Percentiles rank a stretch among this genome's conserved stretches.
Conservation (phyloP, 108 stramenopile species). For the Mediolabrus comicus region DNA sequence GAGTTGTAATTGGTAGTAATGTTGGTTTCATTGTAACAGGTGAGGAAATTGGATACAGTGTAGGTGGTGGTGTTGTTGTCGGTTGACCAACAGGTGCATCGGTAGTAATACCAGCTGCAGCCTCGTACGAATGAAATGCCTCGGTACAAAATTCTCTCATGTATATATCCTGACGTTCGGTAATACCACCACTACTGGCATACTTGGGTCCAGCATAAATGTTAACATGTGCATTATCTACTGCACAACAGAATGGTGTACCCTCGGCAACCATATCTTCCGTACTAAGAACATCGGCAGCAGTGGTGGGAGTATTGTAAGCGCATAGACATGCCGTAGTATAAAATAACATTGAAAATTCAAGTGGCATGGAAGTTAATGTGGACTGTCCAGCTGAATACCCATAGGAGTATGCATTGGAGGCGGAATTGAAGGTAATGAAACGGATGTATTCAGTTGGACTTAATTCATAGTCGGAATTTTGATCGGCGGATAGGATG, state of each 20-base stretch:
- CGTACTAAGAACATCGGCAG: too few species aligned
- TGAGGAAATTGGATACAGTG: background rate
- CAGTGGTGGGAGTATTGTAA: too few species aligned
- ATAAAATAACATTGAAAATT: conserved; percentile 26
- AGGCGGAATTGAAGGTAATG: conserved; percentile 7
- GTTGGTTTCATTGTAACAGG: background rate
- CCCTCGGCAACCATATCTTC: background rate
- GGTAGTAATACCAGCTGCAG: too few species aligned
- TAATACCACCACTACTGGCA: background rate
- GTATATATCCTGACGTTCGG: conserved; percentile 5
- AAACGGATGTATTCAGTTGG: conserved; percentile 19
- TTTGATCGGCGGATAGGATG: conserved; percentile 6
- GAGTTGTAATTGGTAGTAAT: background rate
- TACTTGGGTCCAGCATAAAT: background rate
- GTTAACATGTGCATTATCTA: conserved; percentile 10
- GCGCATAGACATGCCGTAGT: conserved; percentile 25
- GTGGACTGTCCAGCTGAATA: background rate
- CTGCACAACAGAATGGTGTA: conserved; percentile 2
- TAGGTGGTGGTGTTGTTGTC: background rate
- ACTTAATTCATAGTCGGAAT: conserved; percentile 6
- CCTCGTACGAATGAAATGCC: conserved; percentile 11
- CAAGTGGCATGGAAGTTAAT: conserved; percentile 6
- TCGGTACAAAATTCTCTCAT: conserved; percentile 20
- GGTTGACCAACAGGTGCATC: too few species aligned
- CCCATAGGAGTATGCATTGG: conserved; percentile 1